These are phyloP conservation scores for Salix caprea DNA, from an alignment of 345 rosid species.

Conservation along the genomic window DNA sequence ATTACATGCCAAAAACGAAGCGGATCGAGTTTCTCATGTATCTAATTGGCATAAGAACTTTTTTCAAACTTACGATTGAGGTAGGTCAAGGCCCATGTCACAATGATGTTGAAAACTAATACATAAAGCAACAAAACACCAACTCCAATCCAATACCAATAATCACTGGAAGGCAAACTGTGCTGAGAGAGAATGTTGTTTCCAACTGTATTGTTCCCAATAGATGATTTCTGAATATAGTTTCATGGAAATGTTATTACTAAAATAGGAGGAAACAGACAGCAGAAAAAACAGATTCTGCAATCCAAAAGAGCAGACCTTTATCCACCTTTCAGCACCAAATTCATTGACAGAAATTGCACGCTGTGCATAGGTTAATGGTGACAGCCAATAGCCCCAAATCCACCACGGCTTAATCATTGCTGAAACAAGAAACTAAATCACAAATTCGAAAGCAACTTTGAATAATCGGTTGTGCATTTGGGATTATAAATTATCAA, in stretches of 20 bases:
- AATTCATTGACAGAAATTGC: slow-evolving; percentile 84
- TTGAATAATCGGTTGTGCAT: background rate
- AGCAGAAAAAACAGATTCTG: background rate
- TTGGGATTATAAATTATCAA: background rate
- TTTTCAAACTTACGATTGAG: slow-evolving; percentile 61
- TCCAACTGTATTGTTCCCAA: slow-evolving; percentile 51
- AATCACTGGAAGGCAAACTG: slow-evolving; percentile 42
- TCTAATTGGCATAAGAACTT: background rate
- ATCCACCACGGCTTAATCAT: slow-evolving; percentile 78
- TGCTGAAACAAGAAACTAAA: slow-evolving; percentile 34
- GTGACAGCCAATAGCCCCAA: slow-evolving; percentile 95
- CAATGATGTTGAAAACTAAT: slow-evolving; percentile 57
- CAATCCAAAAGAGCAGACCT: slow-evolving; percentile 34
- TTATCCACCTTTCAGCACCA: slow-evolving; percentile 68
- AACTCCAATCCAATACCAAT: slow-evolving; percentile 89
- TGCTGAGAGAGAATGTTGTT: slow-evolving; percentile 49
- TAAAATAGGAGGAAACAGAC: background rate
- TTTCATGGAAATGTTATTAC: background rate
- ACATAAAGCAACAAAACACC: slow-evolving; percentile 58
- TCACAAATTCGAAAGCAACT: background rate
- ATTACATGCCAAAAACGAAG: background rate
- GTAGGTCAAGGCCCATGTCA: slow-evolving; percentile 66
- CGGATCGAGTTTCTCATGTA: background rate
- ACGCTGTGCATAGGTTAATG: slow-evolving; percentile 71
- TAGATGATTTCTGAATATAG: slow-evolving; percentile 48